Conservation (phyloP, 164 flowering plant species). For the Buxus sempervirens region DNA sequence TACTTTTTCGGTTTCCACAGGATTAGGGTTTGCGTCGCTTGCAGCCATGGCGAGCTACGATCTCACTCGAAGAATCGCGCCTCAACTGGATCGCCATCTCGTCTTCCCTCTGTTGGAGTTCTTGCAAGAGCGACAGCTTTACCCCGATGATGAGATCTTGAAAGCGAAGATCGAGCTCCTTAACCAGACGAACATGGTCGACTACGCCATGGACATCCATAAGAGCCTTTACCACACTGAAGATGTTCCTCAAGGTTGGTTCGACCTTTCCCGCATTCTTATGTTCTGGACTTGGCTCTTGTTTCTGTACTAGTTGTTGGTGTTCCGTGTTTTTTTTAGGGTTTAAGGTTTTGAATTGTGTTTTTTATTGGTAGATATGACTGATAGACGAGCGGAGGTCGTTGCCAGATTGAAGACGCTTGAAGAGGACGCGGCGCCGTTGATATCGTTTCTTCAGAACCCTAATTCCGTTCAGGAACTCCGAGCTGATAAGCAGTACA, state of each 20-base stretch:
- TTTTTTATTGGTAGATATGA: constrained; percentile 55
- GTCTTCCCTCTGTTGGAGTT: constrained; percentile 89
- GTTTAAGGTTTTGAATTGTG: constrained; percentile 14
- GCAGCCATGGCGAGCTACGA: constrained; percentile 66
- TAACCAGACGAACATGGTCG: constrained; percentile 95
- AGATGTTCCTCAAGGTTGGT: constrained; percentile 96
- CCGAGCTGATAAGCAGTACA: constrained; percentile 76
- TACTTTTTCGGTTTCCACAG: too few relatives aligned
- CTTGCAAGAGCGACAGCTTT: constrained; percentile 63
- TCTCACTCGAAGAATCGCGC: constrained; percentile 66
- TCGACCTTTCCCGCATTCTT: neutral
- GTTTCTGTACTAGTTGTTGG: neutral
- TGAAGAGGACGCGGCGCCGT: constrained; percentile 81
- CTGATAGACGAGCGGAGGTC: constrained; percentile 81
- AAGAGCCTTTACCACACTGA: constrained; percentile 82
- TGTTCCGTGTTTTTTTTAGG: neutral
- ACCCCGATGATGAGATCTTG: constrained; percentile 71
- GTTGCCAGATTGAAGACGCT: constrained; percentile 75
- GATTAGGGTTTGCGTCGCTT: neutral
- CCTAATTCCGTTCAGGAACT: constrained; percentile 71
- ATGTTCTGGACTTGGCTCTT: neutral
- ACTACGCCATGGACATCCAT: constrained; percentile 97
- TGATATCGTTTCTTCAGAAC: constrained; percentile 71
- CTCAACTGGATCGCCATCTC: constrained; percentile 76
- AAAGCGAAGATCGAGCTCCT: constrained; percentile 86